Base-by-base conservation (phyloP, 805 yeast genomes). In the Debaryomyces prosopidis region DNA sequence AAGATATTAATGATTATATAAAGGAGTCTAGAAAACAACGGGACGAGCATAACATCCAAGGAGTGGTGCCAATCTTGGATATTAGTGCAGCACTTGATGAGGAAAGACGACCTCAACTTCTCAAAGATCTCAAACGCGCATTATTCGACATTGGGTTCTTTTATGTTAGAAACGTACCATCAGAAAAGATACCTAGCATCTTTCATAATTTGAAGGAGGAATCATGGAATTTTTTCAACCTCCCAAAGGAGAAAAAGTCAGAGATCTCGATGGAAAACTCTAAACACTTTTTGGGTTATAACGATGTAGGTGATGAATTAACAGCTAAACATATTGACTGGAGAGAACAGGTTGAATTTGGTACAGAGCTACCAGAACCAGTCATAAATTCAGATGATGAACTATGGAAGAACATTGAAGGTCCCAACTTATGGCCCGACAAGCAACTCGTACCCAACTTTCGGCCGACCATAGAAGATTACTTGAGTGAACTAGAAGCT, bases 271-370 rank as follows among this genome's bases (percentile, higher is more conserved):
- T 77, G 86, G 72, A 66, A 39, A 68, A 71, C 51, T 77, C 76
- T 50, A 80, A 81, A 5, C 83, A 81, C 51, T 81, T 82, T 50
- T 69, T 74, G 53, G 87, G 83, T 5, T 83, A 74, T 65, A 74
- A 80, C 26, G 60, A 71, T 27, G 62, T 81, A 19, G 85, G 82
- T 9, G 77, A 79, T 45, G 85, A 81, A 53, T 73, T 77, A 42
- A 80, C 85, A 0, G 79, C 80, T 11, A 64, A 66, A 16, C 62
- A 64, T 18, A 68, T 75, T 4, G 86, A 81, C 55, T 73, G 81
- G 73, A 63, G 85, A 46, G 87, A 81, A 53, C 86, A 82, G 60
- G 73, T 76, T 48, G 86, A 81, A 54, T 63, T 81, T 43, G 85
- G 79, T 4, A 77, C 82, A 5, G 79, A 74, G 47, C 59, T 75